These are phyloP conservation scores for Cicer bijugum DNA, from an alignment of 306 rosid species.

Conservation along the genomic window DNA sequence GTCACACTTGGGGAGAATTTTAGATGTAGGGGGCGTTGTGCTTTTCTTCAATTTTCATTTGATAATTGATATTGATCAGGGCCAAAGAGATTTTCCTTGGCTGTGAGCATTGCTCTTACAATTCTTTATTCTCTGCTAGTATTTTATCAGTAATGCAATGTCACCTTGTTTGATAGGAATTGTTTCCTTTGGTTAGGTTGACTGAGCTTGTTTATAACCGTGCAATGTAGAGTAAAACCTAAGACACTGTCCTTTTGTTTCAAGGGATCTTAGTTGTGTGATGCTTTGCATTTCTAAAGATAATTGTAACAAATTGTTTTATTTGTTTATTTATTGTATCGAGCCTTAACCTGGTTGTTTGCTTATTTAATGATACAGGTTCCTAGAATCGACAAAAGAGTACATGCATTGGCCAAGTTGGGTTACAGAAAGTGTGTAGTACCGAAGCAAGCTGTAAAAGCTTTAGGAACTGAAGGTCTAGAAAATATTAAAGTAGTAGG, in stretches of 20 bases:
- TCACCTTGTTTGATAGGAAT: background rate
- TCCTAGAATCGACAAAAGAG: conserved; percentile 82
- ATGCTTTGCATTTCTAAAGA: conserved; percentile 31
- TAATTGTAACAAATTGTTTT: conserved; percentile 1
- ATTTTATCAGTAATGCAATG: background rate
- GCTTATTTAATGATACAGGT: conserved; percentile 58
- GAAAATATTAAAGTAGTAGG: conserved; percentile 56
- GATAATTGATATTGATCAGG: too few species aligned
- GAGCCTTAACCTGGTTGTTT: conserved; percentile 18
- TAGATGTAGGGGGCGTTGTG: background rate
- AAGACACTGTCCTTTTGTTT: background rate
- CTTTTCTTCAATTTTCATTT: too few species aligned
- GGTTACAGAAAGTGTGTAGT: conserved; percentile 78
- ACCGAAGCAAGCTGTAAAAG: conserved; percentile 67
- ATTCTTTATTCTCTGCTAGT: background rate
- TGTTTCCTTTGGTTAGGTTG: background rate
- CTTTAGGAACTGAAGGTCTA: conserved; percentile 45
- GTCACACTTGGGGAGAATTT: conserved; percentile 18
- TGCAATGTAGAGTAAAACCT: conserved; percentile 13
- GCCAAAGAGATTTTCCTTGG: background rate
- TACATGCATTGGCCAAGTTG: conserved; percentile 69
- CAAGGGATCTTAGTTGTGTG: background rate
- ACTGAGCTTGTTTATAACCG: background rate
- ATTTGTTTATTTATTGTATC: background rate
- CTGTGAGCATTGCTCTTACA: background rate